Evolutionary conservation across 2,329 filamentous ascomycete genomes (phyloP).

Genomic region (Penicillium sp.): DNA sequence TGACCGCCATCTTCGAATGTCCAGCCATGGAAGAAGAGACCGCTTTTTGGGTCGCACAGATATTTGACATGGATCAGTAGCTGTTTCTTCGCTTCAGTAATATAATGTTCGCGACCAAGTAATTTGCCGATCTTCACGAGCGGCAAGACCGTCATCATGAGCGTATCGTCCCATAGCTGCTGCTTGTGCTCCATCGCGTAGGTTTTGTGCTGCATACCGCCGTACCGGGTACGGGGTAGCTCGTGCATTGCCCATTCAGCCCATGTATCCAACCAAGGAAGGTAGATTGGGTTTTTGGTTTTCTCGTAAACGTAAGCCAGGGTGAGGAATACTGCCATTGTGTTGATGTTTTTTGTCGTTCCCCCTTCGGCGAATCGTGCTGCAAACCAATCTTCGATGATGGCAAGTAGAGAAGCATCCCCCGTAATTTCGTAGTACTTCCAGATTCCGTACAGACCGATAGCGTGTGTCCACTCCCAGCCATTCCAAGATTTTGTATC

Average conservation of each 20-base stretch:
- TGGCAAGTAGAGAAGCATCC: slow-evolving; percentile 58
- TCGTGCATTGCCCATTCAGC: slow-evolving; percentile 82
- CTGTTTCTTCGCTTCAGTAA: slow-evolving; percentile 75
- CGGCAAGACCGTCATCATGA: slow-evolving; percentile 86
- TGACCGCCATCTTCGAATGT: slow-evolving; percentile 68
- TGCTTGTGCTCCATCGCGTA: slow-evolving; percentile 70
- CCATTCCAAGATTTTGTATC: slow-evolving; percentile 76
- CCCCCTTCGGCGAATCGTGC: slow-evolving; percentile 67
- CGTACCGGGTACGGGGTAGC: slow-evolving; percentile 68
- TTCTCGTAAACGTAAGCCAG: slow-evolving; percentile 77
- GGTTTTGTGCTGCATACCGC: slow-evolving; percentile 74
- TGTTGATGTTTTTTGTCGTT: slow-evolving; percentile 85
- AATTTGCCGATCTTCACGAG: slow-evolving; percentile 76
- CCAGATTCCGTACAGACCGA: slow-evolving; percentile 79
- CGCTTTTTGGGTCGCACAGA: slow-evolving; percentile 69
- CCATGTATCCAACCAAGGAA: slow-evolving; percentile 78
- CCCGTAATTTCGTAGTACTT: slow-evolving; percentile 76
- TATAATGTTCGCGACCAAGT: slow-evolving; percentile 68
- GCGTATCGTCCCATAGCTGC: slow-evolving; percentile 81
- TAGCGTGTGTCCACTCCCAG: slow-evolving; percentile 82
- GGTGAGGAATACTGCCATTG: slow-evolving; percentile 76
- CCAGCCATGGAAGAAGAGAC: slow-evolving; percentile 82
- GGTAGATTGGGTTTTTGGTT: slow-evolving; percentile 66
- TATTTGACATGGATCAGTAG: slow-evolving; percentile 78
- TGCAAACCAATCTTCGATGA: slow-evolving; percentile 74